Percentiles rank a stretch among this genome's conserved stretches.
Conservation (phyloP, 805 yeast genomes). For the Myxozyma neotropica region DNA sequence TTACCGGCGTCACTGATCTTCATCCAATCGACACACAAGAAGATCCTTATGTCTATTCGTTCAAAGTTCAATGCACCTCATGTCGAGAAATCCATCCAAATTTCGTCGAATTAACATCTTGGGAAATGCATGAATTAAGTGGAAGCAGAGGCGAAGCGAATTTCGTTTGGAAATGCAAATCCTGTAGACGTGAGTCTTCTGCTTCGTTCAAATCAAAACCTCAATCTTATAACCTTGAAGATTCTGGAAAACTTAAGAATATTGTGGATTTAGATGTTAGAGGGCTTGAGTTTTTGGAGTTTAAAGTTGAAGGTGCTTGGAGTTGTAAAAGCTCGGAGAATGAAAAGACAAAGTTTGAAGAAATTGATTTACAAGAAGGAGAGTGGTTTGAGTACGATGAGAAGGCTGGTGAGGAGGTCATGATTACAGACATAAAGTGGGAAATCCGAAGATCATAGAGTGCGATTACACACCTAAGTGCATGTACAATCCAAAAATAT, state of each 20-base stretch:
- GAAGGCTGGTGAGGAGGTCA: constrained; percentile 73
- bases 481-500: neutral
- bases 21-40: constrained; percentile 61
- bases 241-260: constrained; percentile 47
- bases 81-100: constrained; percentile 81
- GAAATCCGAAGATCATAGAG: constrained; percentile 47
- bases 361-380: constrained; percentile 71
- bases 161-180: constrained; percentile 73
- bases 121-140: constrained; percentile 45
- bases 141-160: constrained; percentile 84
- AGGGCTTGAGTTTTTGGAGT: constrained; percentile 74
- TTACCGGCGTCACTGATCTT: constrained; percentile 58
- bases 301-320: constrained; percentile 68
- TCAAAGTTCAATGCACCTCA: constrained; percentile 61
- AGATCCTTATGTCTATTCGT: constrained; percentile 72
- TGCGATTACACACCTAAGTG: neutral
- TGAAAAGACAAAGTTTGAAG: constrained; percentile 53
- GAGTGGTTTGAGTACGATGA: constrained; percentile 98
- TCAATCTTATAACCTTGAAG: constrained; percentile 46
- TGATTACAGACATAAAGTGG: constrained; percentile 75
- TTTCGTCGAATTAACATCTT: constrained; percentile 28
- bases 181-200: constrained; percentile 52
- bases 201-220: constrained; percentile 38
- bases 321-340: constrained; percentile 57
- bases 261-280: constrained; percentile 79